phyloP scores from a whole-genome alignment of 2,329 filamentous ascomycete genomes.

The Periconia sp. region DNA sequence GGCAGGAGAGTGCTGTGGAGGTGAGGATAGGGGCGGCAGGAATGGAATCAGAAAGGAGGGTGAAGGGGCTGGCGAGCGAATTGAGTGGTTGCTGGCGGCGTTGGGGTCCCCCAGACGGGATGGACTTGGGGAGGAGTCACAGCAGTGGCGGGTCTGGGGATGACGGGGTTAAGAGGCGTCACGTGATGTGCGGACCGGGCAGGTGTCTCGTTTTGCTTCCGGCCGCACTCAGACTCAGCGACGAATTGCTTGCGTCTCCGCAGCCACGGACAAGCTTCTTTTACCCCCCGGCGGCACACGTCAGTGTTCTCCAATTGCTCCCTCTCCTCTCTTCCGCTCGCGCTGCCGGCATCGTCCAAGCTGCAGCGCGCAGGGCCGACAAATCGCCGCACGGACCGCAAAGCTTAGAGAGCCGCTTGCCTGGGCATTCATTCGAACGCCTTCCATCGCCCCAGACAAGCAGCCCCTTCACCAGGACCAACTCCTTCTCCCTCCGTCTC shows the following conservation, averaged over 20 bases:
- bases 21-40: slow-evolving; percentile 8
- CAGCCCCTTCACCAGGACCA: slow-evolving; percentile 8
- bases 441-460: slow-evolving; percentile 16
- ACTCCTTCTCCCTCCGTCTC: slow-evolving; percentile 11
- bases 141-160: slow-evolving; percentile 9
- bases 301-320: no score
- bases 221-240: no score
- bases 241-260: no score
- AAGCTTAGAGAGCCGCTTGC: slow-evolving; percentile 13
- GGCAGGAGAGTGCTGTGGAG: slow-evolving; percentile 8
- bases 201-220: no score
- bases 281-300: no score
- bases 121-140: slow-evolving; percentile 36
- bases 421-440: slow-evolving; percentile 19
- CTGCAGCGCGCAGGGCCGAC: no score
- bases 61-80: slow-evolving; percentile 4
- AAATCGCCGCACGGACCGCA: slow-evolving; percentile 20
- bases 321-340: no score
- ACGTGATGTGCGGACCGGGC: background rate
- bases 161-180: no score
- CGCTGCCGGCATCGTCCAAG: no score
- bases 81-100: slow-evolving; percentile 17
- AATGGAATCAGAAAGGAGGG: slow-evolving; percentile 6
- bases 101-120: slow-evolving; percentile 37
- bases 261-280: no score